Conservation (phyloP, 2,329 filamentous ascomycete genomes). For the Trichophyton rubrum region DNA sequence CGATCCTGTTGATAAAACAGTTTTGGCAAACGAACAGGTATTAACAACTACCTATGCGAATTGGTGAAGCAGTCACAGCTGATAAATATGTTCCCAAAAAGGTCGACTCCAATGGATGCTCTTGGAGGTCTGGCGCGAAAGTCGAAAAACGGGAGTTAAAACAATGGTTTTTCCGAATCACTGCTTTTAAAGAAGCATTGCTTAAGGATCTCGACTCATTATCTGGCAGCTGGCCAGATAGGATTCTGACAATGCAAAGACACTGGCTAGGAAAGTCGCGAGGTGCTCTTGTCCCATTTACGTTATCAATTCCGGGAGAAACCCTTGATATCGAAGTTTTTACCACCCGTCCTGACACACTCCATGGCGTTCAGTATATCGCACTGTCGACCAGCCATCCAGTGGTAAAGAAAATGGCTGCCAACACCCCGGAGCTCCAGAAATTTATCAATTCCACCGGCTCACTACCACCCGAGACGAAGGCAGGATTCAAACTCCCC, state of each 20-base stretch:
- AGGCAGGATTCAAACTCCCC: conserved; percentile 54
- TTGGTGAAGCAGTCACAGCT: neutral
- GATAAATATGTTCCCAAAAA: conserved; percentile 7
- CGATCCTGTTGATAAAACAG: conserved; percentile 78
- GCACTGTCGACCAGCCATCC: conserved; percentile 64
- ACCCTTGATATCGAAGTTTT: conserved; percentile 54
- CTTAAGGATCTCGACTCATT: conserved; percentile 58
- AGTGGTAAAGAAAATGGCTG: conserved; percentile 50
- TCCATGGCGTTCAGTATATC: conserved; percentile 78
- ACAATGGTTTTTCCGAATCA: conserved; percentile 86
- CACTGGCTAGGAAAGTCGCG: conserved; percentile 78
- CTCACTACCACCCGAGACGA: conserved; percentile 44
- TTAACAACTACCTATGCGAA: conserved; percentile 1
- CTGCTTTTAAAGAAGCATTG: conserved; percentile 60
- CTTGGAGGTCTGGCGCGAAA: conserved; percentile 76
- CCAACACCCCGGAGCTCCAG: conserved; percentile 48
- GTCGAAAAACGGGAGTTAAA: conserved; percentile 67
- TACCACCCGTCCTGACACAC: conserved; percentile 72
- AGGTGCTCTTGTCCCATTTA: conserved; percentile 61
- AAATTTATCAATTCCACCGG: conserved; percentile 50
- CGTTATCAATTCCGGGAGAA: conserved; percentile 34
- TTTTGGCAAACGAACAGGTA: conserved; percentile 76
- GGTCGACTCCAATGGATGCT: conserved; percentile 71
- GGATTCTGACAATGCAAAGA: conserved; percentile 68
- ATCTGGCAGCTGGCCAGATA: conserved; percentile 63